These are phyloP conservation scores for Dactylorhiza incarnata DNA, from an alignment of 106 monocot genomes.

Conservation along the genomic window DNA sequence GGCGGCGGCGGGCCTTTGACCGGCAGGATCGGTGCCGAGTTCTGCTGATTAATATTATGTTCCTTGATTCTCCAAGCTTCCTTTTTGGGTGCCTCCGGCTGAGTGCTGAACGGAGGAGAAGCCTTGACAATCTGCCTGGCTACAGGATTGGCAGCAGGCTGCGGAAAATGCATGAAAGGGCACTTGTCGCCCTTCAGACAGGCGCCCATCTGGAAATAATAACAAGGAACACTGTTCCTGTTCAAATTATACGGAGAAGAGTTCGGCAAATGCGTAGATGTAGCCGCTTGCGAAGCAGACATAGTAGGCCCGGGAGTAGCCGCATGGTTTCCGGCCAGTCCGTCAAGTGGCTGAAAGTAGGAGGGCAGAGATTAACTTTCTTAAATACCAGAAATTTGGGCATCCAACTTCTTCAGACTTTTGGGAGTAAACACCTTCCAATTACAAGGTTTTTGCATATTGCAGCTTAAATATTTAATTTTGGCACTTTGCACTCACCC, in stretches of 20 bases:
- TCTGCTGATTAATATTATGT: conserved; percentile 14
- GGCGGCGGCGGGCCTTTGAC: background rate
- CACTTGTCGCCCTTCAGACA: conserved; percentile 62
- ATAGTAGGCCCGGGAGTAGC: conserved; percentile 17
- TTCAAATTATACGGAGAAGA: conserved; percentile 20
- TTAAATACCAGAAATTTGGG: background rate
- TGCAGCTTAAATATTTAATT: background rate
- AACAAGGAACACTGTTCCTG: conserved; percentile 46
- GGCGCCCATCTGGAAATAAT: conserved; percentile 48
- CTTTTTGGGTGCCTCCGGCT: conserved; percentile 17
- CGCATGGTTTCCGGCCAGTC: conserved; percentile 18
- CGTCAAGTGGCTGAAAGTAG: conserved; percentile 72
- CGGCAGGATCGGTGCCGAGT: background rate
- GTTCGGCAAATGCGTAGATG: conserved; percentile 13
- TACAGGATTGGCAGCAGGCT: conserved; percentile 7
- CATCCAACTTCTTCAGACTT: too few relatives aligned
- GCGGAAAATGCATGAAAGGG: conserved; percentile 36
- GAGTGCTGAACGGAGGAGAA: conserved; percentile 10
- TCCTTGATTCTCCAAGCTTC: conserved; percentile 22
- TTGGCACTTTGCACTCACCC: too few relatives aligned
- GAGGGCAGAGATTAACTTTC: conserved; percentile 1
- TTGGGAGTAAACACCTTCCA: too few relatives aligned
- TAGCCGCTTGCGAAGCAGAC: conserved; percentile 2
- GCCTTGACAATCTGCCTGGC: conserved; percentile 13
- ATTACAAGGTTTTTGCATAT: background rate